Evolutionary conservation across 2,329 filamentous ascomycete genomes (phyloP), one percentile per base, ranked within the genome.

Genomic region (Ceratocystis cacaofunesta): DNA sequence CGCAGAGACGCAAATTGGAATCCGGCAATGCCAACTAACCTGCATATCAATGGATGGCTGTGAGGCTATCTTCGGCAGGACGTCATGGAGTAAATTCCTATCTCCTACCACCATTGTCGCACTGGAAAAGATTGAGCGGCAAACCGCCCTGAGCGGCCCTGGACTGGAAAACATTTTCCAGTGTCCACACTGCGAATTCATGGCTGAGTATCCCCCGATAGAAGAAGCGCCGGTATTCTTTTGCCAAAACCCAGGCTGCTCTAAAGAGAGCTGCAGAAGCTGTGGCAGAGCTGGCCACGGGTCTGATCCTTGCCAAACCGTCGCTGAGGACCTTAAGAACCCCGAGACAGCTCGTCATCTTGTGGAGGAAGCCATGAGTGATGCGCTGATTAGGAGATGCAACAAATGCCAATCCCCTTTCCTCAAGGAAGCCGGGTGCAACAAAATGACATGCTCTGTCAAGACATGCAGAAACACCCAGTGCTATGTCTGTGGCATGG

Each of bases 341-440:
- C 83, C 85, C 0, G 72, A 85, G 6, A 80, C 80, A 3, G 78
- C 82, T 19, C 83, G 88, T 17, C 87, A 87, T 68, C 74, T 78
- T 2, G 83, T 95, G 36, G 90, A 95, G 73, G 90, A 95, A 72
- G 90, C 89, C 22, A 92, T 92, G 87, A 90, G 88, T 1, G 80
- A 82, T 17, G 90, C 90, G 1, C 71, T 95, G 69, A 87, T 95
- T 64, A 82, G 90, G 22, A 84, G 78, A 32, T 95, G 90, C 78
- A 90, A 89, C 70, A 80, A 80, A 69, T 85, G 82, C 77, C 71
- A 79, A n/a, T 82, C 84, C n/a, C 84, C 85, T 0, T 94, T 92
- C 70, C 81, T 95, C 72, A 95, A 95, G 72, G 82, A 86, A 44
- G 73, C 77, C 41, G 90, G 90, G 2, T 95, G 90, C 76, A 95